Evolutionary conservation across 2,329 filamentous ascomycete genomes (phyloP).

Genomic region (Acrocalymma vagum): DNA sequence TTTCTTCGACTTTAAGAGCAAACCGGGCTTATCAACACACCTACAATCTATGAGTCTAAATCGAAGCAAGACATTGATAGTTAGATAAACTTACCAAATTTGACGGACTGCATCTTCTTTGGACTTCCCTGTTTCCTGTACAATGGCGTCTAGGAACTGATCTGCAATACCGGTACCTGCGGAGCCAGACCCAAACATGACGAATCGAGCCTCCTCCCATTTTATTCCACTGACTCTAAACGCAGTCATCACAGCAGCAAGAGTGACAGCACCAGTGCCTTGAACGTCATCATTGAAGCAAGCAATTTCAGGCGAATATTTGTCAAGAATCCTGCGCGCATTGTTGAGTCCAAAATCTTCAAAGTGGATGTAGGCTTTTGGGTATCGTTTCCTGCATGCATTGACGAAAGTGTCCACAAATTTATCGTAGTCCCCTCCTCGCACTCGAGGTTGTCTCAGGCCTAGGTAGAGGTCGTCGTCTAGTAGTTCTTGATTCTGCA

Average conservation of each 20-base stretch:
- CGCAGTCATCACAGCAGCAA: slow-evolving; percentile 82
- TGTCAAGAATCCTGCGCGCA: slow-evolving; percentile 77
- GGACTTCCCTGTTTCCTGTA: slow-evolving; percentile 69
- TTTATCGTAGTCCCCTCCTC: slow-evolving; percentile 77
- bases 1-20: slow-evolving; percentile 71
- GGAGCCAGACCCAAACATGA: slow-evolving; percentile 82
- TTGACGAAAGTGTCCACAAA: slow-evolving; percentile 80
- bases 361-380: slow-evolving; percentile 85
- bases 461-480: slow-evolving; percentile 84
- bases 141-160: slow-evolving; percentile 82
- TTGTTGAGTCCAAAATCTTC: slow-evolving; percentile 87
- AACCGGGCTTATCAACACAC: slow-evolving; percentile 83
- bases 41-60: slow-evolving; percentile 50
- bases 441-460: slow-evolving; percentile 69
- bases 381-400: slow-evolving; percentile 73
- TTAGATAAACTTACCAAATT: slow-evolving; percentile 69
- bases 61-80: too few species aligned
- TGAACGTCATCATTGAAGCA: slow-evolving; percentile 95
- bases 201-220: slow-evolving; percentile 73
- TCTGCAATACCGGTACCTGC: slow-evolving; percentile 88
- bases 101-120: slow-evolving; percentile 80
- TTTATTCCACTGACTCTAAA: slow-evolving; percentile 73
- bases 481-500: slow-evolving; percentile 73
- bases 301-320: slow-evolving; percentile 75
- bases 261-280: slow-evolving; percentile 85